A percentile compares a stretch with the other conserved stretches of the same genome.
Conservation (phyloP, 1,139 yeast genomes). For the Pichiaceae sp. region DNA sequence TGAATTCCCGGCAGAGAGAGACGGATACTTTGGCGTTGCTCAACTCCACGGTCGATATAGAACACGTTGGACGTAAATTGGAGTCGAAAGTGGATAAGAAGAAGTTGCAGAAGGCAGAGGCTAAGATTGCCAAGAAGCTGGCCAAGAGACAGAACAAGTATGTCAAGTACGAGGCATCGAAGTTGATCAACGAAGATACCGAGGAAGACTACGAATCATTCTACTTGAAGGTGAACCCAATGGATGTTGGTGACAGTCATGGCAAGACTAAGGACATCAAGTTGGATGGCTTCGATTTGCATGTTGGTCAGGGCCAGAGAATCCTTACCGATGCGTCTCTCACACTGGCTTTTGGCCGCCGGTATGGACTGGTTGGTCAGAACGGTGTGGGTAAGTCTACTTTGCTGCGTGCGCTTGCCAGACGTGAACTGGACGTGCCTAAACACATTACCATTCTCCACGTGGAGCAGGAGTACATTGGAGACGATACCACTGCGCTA, state of each 20-base stretch:
- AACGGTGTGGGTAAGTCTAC: slow-evolving; percentile 99
- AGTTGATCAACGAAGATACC: slow-evolving; percentile 54
- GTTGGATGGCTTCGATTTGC: slow-evolving; percentile 83
- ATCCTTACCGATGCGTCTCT: slow-evolving; percentile 83
- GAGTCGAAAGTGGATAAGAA: slow-evolving; percentile 93
- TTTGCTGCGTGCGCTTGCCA: slow-evolving; percentile 76
- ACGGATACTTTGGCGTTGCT: slow-evolving; percentile 64
- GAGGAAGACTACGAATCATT: slow-evolving; percentile 85
- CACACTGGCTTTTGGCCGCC: slow-evolving; percentile 82
- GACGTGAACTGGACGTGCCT: slow-evolving; percentile 90
- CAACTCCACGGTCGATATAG: slow-evolving; percentile 76
- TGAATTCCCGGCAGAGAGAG: slow-evolving; percentile 63
- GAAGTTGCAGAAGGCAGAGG: slow-evolving; percentile 94
- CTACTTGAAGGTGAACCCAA: slow-evolving; percentile 89
- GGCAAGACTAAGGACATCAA: slow-evolving; percentile 95
- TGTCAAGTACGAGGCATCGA: slow-evolving; percentile 89
- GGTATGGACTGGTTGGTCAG: slow-evolving; percentile 97
- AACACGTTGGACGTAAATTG: slow-evolving; percentile 83
- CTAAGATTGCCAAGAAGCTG: slow-evolving; percentile 92
- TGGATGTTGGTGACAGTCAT: slow-evolving; percentile 82
- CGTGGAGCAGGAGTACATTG: slow-evolving; percentile 94
- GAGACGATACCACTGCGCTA: slow-evolving; percentile 84
- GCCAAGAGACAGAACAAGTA: slow-evolving; percentile 88
- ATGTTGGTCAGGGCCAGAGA: slow-evolving; percentile 93
- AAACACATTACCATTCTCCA: slow-evolving; percentile 91